Evolutionary conservation across 129 eudicot genomes (phyloP).

Genomic region (Centella asiatica): DNA sequence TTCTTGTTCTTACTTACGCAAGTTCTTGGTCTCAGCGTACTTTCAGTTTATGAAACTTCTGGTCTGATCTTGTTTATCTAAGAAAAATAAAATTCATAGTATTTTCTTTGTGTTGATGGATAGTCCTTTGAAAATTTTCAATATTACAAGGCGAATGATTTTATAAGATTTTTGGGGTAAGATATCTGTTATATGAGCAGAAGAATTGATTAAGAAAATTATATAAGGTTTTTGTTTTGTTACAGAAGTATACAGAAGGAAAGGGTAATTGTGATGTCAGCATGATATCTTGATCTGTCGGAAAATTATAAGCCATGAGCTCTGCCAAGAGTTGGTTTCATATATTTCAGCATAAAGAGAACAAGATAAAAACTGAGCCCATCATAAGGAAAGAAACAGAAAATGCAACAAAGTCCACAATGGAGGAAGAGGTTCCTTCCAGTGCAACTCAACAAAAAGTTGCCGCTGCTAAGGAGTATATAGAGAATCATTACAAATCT

Average conservation of each 20-base stretch:
- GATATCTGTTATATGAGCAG: neutral
- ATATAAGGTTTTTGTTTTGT: neutral
- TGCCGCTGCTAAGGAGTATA: slow-evolving; percentile 22
- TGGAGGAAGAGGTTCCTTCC: slow-evolving; percentile 15
- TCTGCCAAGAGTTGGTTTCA: slow-evolving; percentile 18
- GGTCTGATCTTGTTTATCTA: neutral
- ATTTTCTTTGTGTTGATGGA: neutral
- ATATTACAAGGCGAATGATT: neutral
- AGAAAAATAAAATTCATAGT: too few relatives aligned
- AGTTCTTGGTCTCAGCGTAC: neutral
- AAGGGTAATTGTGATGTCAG: neutral
- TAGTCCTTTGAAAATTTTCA: too few relatives aligned
- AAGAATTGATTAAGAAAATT: neutral
- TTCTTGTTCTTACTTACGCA: too few relatives aligned
- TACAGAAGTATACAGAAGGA: neutral
- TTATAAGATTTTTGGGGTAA: neutral
- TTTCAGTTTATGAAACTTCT: neutral
- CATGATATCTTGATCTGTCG: neutral
- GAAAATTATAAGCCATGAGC: slow-evolving; percentile 4
- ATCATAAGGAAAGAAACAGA: slow-evolving; percentile 8
- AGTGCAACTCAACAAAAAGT: slow-evolving; percentile 16
- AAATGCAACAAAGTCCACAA: neutral
- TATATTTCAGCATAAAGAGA: slow-evolving; percentile 11
- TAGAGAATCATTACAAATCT: slow-evolving; percentile 21
- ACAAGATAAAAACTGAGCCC: slow-evolving; percentile 10